Evolutionary conservation across 495 filamentous ascomycete genomes (phyloP), one percentile per base, ranked within the genome.

Genomic region (Lasiosphaeria hispida): DNA sequence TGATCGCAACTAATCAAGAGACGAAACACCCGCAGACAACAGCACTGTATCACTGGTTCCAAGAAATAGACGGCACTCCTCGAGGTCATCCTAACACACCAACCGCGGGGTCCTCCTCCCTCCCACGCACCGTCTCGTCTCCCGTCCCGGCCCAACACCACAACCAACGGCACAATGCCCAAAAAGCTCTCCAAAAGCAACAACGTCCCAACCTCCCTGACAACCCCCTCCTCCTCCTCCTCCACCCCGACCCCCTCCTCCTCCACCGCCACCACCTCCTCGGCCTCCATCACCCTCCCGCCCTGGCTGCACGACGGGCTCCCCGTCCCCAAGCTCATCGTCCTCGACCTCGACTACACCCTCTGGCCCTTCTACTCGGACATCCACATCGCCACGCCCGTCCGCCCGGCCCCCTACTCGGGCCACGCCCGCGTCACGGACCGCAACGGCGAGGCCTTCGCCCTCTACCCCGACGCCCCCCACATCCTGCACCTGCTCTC

Each of bases 341-440:
- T 88, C 55, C 96, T 98, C 74, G 94, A 98, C 70, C 82, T 97
- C 49, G 94, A 98, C 78, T 97, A 96, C 77, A 98, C 94, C 0
- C 80, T 98, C 1, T 97, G 94, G 94, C 91, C 92, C 3, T 96
- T 96, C 77, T 98, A 93, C 92, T 86, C 91, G 3, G 94, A 97
- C 76, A 96, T 91, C 11, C 91, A 96, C 71, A 86, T 93, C 65
- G 86, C 85, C 51, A 81, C 88, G 10, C 93, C 94, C 0, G 76
- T 98, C 49, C 90, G 90, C 60, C 66, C 80, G 6, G 39, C 63
- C n/a, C 52, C 69, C 0, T 78, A 78, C 52, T 70, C 85, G 9
- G 75, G 77, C 55, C 84, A 85, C 64, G 80, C 66, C 36, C 63
- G 69, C 6, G 66, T 75, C 47, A 64, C 72, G 15, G 83, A 85